phyloP scores from a whole-genome alignment of 164 flowering plant genomes.

The Amborella trichopoda region DNA sequence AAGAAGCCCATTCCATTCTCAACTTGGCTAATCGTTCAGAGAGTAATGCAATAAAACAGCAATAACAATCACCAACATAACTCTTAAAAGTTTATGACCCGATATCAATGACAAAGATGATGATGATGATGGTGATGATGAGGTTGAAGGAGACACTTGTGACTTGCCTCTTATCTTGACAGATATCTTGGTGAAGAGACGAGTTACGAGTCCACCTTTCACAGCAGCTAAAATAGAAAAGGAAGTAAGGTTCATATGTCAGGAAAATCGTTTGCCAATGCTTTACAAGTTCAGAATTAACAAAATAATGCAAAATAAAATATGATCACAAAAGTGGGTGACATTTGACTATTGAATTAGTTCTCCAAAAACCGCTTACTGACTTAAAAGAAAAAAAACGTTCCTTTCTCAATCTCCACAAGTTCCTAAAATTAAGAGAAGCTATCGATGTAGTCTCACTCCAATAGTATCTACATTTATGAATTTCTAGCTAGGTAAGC shows the following conservation, averaged over 20 bases:
- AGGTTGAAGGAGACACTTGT: slow-evolving; percentile 19
- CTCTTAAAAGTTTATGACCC: slow-evolving; percentile 39
- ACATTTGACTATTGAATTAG: not conserved
- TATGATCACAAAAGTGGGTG: not conserved
- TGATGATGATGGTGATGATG: slow-evolving; percentile 12
- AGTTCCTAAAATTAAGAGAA: too few species aligned
- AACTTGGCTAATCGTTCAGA: slow-evolving; percentile 19
- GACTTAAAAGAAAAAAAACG: too few species aligned
- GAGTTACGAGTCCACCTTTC: slow-evolving; percentile 24
- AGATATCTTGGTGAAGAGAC: slow-evolving; percentile 36
- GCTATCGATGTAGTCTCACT: too few species aligned
- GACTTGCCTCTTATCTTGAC: slow-evolving; percentile 45
- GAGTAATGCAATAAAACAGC: slow-evolving; percentile 70
- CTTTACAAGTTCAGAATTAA: not conserved
- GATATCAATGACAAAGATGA: slow-evolving; percentile 25
- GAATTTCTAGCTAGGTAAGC: too few species aligned
- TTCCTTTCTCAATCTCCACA: too few species aligned
- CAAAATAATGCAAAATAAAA: not conserved
- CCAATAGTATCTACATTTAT: too few species aligned
- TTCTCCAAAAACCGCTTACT: not conserved
- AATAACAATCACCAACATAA: slow-evolving; percentile 44
- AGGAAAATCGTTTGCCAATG: not conserved
- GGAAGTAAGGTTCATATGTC: not conserved
- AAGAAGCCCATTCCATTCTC: too few species aligned
- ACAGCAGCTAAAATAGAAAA: slow-evolving; percentile 29